Evolutionary conservation across 2,329 filamentous ascomycete genomes (phyloP).

Genomic region (Xylaria multiplex): DNA sequence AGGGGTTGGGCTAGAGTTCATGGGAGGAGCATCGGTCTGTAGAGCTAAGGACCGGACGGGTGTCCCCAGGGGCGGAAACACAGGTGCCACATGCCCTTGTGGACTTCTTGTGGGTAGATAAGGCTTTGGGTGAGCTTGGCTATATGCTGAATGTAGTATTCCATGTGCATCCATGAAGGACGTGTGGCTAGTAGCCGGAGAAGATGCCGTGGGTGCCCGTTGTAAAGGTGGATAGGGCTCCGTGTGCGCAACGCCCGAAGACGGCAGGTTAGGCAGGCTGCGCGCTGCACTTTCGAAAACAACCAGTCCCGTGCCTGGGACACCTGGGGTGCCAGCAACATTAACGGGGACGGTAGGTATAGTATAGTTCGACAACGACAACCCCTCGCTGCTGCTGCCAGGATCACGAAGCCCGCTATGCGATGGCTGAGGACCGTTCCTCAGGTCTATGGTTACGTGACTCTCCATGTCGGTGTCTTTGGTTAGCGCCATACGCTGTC

Average conservation of each 20-base stretch:
- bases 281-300: slow-evolving; percentile 2
- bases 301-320: neutral
- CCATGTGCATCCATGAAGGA: slow-evolving; percentile 13
- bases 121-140: neutral
- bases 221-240: slow-evolving; percentile 8
- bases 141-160: neutral
- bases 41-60: neutral
- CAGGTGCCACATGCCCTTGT: neutral
- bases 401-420: neutral
- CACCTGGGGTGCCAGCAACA: neutral
- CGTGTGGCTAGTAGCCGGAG: neutral
- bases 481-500: neutral
- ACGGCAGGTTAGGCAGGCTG: neutral
- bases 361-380: slow-evolving; percentile 14
- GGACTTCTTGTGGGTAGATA: slow-evolving; percentile 3
- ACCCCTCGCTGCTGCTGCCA: slow-evolving; percentile 7
- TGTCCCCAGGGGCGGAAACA: neutral
- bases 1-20: neutral
- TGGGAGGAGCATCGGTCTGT: neutral
- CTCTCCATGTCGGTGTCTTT: slow-evolving; percentile 41
- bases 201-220: neutral
- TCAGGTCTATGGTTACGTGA: slow-evolving; percentile 27
- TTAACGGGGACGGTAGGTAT: neutral
- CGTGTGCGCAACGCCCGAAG: neutral
- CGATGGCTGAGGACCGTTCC: slow-evolving; percentile 2